These are phyloP conservation scores for Myxozyma sirexii DNA, from an alignment of 805 yeast genomes.

Conservation along the genomic window DNA sequence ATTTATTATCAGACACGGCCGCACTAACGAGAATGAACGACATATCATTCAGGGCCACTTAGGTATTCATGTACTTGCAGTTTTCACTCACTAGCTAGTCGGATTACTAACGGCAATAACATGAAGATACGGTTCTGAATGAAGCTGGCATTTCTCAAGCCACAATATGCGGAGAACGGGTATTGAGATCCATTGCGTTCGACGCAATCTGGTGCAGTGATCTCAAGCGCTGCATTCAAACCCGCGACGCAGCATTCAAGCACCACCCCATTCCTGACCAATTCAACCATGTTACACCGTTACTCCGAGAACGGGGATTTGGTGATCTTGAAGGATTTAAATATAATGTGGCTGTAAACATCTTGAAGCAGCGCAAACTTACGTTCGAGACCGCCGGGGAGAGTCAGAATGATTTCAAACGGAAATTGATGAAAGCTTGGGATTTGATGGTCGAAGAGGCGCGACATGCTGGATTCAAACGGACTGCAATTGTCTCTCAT, in stretches of 20 bases:
- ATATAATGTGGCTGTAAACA: constrained; percentile 1
- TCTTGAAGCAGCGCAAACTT: constrained; percentile 11
- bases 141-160: constrained; percentile 24
- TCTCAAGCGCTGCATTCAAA: constrained; percentile 23
- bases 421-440: constrained; percentile 21
- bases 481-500: constrained; percentile 24
- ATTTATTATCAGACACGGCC: constrained; percentile 29
- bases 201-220: constrained; percentile 29
- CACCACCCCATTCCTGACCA: constrained; percentile 13
- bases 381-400: constrained; percentile 26
- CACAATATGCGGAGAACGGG: constrained; percentile 10
- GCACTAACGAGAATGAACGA: constrained; percentile 21
- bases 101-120: not conserved
- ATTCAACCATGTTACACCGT: constrained; percentile 7
- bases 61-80: not conserved
- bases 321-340: constrained; percentile 24
- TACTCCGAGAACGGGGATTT: constrained; percentile 24
- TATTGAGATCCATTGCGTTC: constrained; percentile 7
- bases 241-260: constrained; percentile 23
- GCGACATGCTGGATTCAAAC: constrained; percentile 5
- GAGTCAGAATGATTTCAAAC: constrained; percentile 1
- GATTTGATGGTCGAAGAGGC: constrained; percentile 21
- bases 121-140: constrained; percentile 20
- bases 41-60: constrained; percentile 31
- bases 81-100: no score